Evolutionary conservation across 495 filamentous ascomycete genomes (phyloP), one percentile per base, ranked within the genome.

Genomic region (Hyaloscypha bicolor): DNA sequence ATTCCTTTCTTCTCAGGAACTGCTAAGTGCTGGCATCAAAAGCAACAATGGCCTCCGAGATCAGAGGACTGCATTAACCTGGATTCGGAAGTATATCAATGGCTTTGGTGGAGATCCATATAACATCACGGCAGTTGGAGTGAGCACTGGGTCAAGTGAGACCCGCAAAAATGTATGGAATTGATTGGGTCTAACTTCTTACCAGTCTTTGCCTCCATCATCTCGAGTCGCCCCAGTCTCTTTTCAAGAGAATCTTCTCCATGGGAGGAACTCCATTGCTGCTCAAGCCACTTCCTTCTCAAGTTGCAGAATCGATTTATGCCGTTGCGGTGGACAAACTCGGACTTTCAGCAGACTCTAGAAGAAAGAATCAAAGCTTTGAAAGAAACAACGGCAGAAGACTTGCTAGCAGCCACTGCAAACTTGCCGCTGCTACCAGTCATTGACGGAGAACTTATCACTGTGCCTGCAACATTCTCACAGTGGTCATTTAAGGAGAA

Each of bases 31-130:
- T 29, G 33, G 83, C 77, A 8, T 83, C 82, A 33, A n/a, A 29
- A 83, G 83, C n/a, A 86, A 86, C 53, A 86, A 78, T 63, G 83
- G 83, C 3, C 71, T 87, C 3, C 76, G 75, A 6, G 84, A 86
- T 70, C 82, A 71, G 70, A 80, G 73, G 75, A 80, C 78, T 59
- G 78, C 76, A 2, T 68, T 80, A 1, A 69, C 72, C 19, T 82
- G 79, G 80, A 72, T 87, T 56, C 76, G 81, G 60, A 77, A 76
- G 61, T 80, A 84, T 70, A 83, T 85, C 67, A 69, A 63, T 11
- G 72, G 55, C 14, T 77, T 76, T 69, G 72, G 74, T 16, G 75
- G 70, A 35, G 62, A 76, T 32, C 67, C 80, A 12, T 64, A 78
- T 39, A 69, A 72, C 2, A 74, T 83, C 19, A 77, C 74, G 9